Evolutionary conservation across 1,284 basidiomycete genomes (phyloP).

Genomic region (Sanguinoderma infundibulare): DNA sequence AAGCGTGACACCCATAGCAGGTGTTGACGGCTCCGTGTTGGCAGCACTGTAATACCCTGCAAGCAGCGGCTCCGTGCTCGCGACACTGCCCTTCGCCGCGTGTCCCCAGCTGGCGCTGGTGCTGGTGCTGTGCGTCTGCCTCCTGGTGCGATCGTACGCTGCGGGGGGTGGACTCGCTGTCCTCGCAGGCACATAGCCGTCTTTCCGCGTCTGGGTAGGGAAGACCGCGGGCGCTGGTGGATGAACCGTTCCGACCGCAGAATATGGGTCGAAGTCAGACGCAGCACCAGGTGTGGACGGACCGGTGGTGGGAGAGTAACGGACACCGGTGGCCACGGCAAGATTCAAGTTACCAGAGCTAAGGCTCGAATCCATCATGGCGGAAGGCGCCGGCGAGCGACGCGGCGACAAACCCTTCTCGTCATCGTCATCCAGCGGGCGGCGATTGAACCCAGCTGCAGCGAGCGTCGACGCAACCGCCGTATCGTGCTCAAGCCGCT

Average conservation of each 20-base stretch:
- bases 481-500: constrained; percentile 65
- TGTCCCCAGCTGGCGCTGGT: constrained; percentile 38
- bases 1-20: constrained; percentile 24
- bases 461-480: constrained; percentile 69
- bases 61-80: constrained; percentile 69
- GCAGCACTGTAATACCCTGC: constrained; percentile 43
- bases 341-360: constrained; percentile 13
- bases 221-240: constrained; percentile 33
- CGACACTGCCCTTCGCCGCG: constrained; percentile 55
- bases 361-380: constrained; percentile 24
- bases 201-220: constrained; percentile 31
- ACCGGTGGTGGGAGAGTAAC: constrained; percentile 36
- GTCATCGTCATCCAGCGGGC: constrained; percentile 63
- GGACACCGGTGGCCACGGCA: constrained; percentile 26
- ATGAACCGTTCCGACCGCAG: constrained; percentile 45
- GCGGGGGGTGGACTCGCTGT: constrained; percentile 50
- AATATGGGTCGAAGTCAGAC: constrained; percentile 57
- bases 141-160: constrained; percentile 23
- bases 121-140: constrained; percentile 34
- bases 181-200: constrained; percentile 50
- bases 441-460: constrained; percentile 67
- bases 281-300: constrained; percentile 18
- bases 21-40: constrained; percentile 32
- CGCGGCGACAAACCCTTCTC: constrained; percentile 33
- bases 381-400: constrained; percentile 26